Percentiles rank a stretch among this genome's conserved stretches.
phyloP scores from a whole-genome alignment of 2,329 filamentous ascomycete genomes.

The Periglandula ipomoeae region DNA sequence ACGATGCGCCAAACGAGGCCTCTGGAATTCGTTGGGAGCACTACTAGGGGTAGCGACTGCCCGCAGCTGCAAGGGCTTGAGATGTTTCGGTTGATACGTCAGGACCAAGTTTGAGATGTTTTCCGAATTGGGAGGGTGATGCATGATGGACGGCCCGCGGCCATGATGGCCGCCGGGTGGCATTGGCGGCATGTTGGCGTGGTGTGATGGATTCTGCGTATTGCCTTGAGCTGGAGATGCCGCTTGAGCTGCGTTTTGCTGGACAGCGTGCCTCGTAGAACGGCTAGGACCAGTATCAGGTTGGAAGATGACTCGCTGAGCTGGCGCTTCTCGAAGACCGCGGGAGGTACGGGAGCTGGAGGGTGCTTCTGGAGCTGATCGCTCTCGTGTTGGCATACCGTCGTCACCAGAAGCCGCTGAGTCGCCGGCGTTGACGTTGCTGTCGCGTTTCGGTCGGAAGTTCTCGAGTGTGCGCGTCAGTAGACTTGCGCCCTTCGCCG shows the following conservation, averaged over 20 bases:
- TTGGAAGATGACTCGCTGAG: slow-evolving; percentile 76
- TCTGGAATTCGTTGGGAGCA: slow-evolving; percentile 55
- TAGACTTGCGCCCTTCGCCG: slow-evolving; percentile 75
- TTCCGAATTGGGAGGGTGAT: slow-evolving; percentile 46
- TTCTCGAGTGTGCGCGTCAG: slow-evolving; percentile 72
- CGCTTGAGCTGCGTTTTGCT: slow-evolving; percentile 28
- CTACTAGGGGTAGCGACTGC: slow-evolving; percentile 68
- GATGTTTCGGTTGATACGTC: slow-evolving; percentile 59
- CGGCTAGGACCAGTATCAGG: slow-evolving; percentile 62
- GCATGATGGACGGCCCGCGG: slow-evolving; percentile 35
- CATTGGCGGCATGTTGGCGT: slow-evolving; percentile 21
- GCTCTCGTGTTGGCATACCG: slow-evolving; percentile 47
- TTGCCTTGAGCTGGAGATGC: slow-evolving; percentile 19
- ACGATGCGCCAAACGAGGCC: slow-evolving; percentile 33
- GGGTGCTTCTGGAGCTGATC: slow-evolving; percentile 39
- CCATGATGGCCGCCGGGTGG: slow-evolving; percentile 21
- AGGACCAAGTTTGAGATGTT: slow-evolving; percentile 52
- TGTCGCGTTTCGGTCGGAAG: slow-evolving; percentile 44
- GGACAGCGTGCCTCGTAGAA: slow-evolving; percentile 49
- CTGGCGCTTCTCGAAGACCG: slow-evolving; percentile 71
- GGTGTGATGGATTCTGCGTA: slow-evolving; percentile 23
- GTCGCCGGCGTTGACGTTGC: slow-evolving; percentile 43
- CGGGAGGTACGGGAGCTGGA: slow-evolving; percentile 50
- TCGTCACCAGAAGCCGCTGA: slow-evolving; percentile 52
- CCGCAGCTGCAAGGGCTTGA: slow-evolving; percentile 56